Conservation (phyloP, 2,329 filamentous ascomycete species). For the Talaromyces sp. region DNA sequence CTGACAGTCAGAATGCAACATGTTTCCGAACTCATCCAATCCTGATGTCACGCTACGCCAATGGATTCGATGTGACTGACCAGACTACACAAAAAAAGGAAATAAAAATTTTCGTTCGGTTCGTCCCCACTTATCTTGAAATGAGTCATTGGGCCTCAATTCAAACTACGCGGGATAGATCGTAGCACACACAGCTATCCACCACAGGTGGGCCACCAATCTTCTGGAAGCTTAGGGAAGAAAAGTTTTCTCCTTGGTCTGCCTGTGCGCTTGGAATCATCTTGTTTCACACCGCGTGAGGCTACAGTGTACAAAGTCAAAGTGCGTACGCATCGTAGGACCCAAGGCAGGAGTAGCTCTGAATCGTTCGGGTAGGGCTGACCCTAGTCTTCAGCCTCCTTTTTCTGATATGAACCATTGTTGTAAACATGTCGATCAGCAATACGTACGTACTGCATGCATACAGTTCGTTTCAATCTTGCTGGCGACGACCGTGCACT, state of each 20-base stretch:
- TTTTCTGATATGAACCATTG: not conserved
- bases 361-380: conserved; percentile 1
- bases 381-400: not conserved
- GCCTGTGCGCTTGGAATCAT: not conserved
- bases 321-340: not conserved
- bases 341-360: not conserved
- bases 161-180: conserved; percentile 2
- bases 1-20: conserved; percentile 12
- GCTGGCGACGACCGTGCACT: not conserved
- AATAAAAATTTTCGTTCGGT: not conserved
- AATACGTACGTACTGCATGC: not conserved
- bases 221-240: conserved; percentile 14
- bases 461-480: not conserved
- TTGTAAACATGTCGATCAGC: not conserved
- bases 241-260: not conserved
- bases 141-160: conserved; percentile 18
- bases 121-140: conserved; percentile 6
- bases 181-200: conserved; percentile 11
- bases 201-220: conserved; percentile 12
- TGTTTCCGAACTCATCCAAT: not conserved
- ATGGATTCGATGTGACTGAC: not conserved
- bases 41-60: not conserved
- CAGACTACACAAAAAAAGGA: not conserved
- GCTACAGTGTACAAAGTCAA: not conserved
- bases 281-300: not conserved